Evolutionary conservation across 345 rosid genomes (phyloP).

Genomic region (Turnera subulata): DNA sequence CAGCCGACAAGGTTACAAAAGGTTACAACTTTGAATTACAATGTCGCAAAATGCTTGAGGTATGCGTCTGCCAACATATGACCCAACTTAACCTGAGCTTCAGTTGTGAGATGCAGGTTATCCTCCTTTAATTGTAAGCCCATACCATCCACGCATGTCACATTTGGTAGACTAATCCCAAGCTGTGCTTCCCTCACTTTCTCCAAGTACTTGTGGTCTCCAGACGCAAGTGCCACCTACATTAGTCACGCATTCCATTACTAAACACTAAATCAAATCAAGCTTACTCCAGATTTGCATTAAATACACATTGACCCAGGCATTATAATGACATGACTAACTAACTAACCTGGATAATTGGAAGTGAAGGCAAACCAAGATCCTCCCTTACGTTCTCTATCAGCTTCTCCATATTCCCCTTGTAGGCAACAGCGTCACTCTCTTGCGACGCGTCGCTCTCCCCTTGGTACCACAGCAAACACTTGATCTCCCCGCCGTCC

Average conservation of each 20-base stretch:
- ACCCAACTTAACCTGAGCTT: conserved; percentile 66
- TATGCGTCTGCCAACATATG: conserved; percentile 67
- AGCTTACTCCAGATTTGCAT: too few species aligned
- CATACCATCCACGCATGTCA: conserved; percentile 69
- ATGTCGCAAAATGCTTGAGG: conserved; percentile 30
- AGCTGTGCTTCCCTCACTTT: conserved; percentile 74
- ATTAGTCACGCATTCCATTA: neutral
- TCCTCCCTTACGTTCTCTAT: conserved; percentile 57
- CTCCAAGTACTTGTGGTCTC: conserved; percentile 58
- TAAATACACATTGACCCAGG: too few species aligned
- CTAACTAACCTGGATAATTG: conserved; percentile 56
- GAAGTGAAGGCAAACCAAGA: conserved; percentile 65
- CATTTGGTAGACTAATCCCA: conserved; percentile 47
- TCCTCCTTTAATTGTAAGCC: conserved; percentile 67
- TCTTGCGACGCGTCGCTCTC: conserved; percentile 63
- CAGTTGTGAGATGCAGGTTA: conserved; percentile 71
- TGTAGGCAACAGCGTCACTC: conserved; percentile 60
- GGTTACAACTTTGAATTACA: neutral
- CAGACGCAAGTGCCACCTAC: conserved; percentile 81
- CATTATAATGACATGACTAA: neutral
- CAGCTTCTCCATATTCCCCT: conserved; percentile 51
- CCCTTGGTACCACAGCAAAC: conserved; percentile 88
- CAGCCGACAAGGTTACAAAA: neutral
- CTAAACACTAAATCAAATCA: too few species aligned
- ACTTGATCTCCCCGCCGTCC: conserved; percentile 61